Conservation (phyloP, 1,139 yeast species). For the Meyerozyma carpophila region DNA sequence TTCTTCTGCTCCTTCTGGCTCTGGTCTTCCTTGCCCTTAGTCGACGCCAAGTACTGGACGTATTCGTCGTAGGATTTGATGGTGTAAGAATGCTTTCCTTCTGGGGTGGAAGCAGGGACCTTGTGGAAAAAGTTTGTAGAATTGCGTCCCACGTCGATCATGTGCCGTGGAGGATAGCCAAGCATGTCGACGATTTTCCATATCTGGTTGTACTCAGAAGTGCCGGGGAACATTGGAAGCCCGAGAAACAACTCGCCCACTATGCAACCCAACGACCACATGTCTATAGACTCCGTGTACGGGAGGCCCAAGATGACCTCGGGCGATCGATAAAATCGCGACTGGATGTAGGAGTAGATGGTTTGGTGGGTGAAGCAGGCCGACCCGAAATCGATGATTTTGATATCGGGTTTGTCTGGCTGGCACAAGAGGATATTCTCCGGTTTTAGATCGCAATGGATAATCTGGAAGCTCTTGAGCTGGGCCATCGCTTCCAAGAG, state of each 20-base stretch:
- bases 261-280: conserved; percentile 98
- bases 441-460: conserved; percentile 96
- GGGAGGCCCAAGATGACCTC: conserved; percentile 92
- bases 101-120: conserved; percentile 18
- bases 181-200: conserved; percentile 77
- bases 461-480: conserved; percentile 75
- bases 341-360: conserved; percentile 89
- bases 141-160: conserved; percentile 93
- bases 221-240: conserved; percentile 90
- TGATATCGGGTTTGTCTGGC: conserved; percentile 82
- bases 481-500: conserved; percentile 74
- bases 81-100: conserved; percentile 24
- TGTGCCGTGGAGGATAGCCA: conserved; percentile 90
- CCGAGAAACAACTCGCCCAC: conserved; percentile 92
- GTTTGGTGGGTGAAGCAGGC: conserved; percentile 93
- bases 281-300: conserved; percentile 86
- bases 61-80: conserved; percentile 33
- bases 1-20: conserved; percentile 69
- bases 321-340: conserved; percentile 93
- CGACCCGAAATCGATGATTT: conserved; percentile 94
- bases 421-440: conserved; percentile 83
- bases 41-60: conserved; percentile 28
- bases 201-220: conserved; percentile 88
- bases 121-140: conserved; percentile 65
- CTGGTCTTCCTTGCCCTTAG: conserved; percentile 41